Evolutionary conservation across 257 asterid genomes (phyloP), one percentile per base, ranked within the genome.

Genomic region (Nicotiana attenuata): DNA sequence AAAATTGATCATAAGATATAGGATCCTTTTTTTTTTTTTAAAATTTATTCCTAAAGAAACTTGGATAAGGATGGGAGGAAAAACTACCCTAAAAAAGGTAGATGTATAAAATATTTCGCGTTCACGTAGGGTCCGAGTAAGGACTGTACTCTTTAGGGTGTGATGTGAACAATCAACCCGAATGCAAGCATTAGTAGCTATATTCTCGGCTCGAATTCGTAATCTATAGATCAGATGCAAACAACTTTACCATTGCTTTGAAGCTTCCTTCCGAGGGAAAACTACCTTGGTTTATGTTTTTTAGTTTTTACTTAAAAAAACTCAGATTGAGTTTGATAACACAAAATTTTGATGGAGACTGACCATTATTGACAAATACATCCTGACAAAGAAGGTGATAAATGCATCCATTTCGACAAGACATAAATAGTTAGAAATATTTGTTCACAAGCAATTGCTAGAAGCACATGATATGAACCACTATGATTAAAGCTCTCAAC

Each of bases 181-280:
- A 7, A 41, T 41, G 3, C 10, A 41, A 41, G 3, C 0, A 41
- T 0, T 41, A 8, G 0, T 41, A 2, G 2, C 3, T 9, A 3
- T 0, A 41, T 41, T 41, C 0, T 0, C 10, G 0, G 3, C 3
- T 41, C 0, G 47, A 7, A 0, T 2, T 8, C 0, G 47, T 41
- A 41, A 41, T 0, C 47, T 1, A 7, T 41, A 41, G 50, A 2
- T 2, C 13, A 41, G 0, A 38, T 38, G 45, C 45, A 38, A 8
- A 38, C 11, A 41, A 41, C 11, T 0, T 41, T 41, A 41, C 2
- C 11, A 2, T 2, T 41, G 50, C 13, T 41, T 41, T 41, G 2
- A 41, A 1, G 3, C 2, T 41, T 41, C 50, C 2, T 0, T 41
- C 9, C 3, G 13, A 41, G 13, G 50, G 0, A 9, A 41, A 41